Base-by-base conservation (phyloP, 768 basidiomycete genomes). In the Boletus reticuloceps region DNA sequence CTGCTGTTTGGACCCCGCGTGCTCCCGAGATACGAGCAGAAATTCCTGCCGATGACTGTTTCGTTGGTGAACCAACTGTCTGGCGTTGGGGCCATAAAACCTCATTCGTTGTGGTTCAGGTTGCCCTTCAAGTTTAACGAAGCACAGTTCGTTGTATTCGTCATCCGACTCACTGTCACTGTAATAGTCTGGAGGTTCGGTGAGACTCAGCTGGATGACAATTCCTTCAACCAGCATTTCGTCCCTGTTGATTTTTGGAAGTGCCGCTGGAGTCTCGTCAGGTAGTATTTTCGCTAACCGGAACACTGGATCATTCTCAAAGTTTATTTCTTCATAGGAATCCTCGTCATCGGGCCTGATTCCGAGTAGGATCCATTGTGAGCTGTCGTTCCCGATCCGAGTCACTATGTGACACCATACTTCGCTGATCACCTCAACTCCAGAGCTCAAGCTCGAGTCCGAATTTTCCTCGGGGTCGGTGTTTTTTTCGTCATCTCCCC, bases 181-280 rank as follows among this genome's bases (percentile, higher is more conserved):
- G 31, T 37, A 7, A 29, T 17, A 5, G 32, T 31, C 53, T 4
- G 37, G 40, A 9, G 7, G 3, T 17, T 57, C 31, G 4, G 12
- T 19, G 41, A 57, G 32, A 14, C 4, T 36, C 22, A 43, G 6
- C n/a, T 5, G 39, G 22, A 58, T 6, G 6, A 53, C 16, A 6
- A 58, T 50, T 1, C 48, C 58, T 6, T 60, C 58, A 38, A 59
- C 45, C 27, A 59, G 3, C 20, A 58, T 11, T 38, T 60, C 58
- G 16, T 42, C n/a, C 32, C 9, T 16, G 14, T 39, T 19, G 27
- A 52, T 19, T 14, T 9, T 5, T 1, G 25, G 20, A 31, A 41
- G 52, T 19, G n/a, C 11, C 5, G 22, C 5, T 11, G 40, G 50
- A 9, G n/a, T 46, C 22, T 49, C 41, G 8, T 46, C 10, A 6